Base-by-base conservation (phyloP, 495 filamentous ascomycete genomes). In the Penicillium ochrochloron region DNA sequence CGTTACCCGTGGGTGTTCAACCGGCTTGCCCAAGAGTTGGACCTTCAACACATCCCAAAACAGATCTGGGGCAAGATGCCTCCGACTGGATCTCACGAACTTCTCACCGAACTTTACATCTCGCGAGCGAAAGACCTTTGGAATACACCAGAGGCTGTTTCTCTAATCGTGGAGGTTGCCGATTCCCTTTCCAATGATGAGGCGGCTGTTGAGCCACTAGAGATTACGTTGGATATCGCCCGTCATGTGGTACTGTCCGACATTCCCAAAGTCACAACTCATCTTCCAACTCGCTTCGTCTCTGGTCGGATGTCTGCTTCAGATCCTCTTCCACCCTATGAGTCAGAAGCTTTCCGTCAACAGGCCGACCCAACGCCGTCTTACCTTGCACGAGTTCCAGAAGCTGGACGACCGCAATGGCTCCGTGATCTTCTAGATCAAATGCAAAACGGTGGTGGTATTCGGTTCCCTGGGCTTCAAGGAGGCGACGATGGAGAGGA, bases 61-160 rank as follows among this genome's bases (percentile, higher is more conserved):
- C 80, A 86, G 0, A 86, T 97, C 37, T 98, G 94, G 94, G 94
- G 91, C 44, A 82, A 86, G 56, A 81, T 85, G 69, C 86, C 93
- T 25, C 84, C 84, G 4, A 86, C 86, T 7, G 78, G 84, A 14
- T 81, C 84, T n/a, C 90, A 96, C 61, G 84, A 86, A 55, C 81
- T 98, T 12, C 80, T 93, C 59, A 86, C 88, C 2, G 87, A 91
- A 65, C 82, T 97, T 0, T 98, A 97, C 73, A 85, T 93, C 41
- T 78, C 86, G 25, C 86, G 89, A 34, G 85, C 91, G 3, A 95
- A 94, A 70, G 92, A 96, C 69, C 82, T 97, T 17, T 99, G 96
- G 96, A 92, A 92, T 63, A 92, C 89, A 1, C 85, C 93, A 0
- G 88, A 91, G 66, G 84, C 88, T 10, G 85, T 84, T 1, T 78